Evolutionary conservation across 1,284 basidiomycete genomes (phyloP).

Genomic region (Fomes fomentarius): DNA sequence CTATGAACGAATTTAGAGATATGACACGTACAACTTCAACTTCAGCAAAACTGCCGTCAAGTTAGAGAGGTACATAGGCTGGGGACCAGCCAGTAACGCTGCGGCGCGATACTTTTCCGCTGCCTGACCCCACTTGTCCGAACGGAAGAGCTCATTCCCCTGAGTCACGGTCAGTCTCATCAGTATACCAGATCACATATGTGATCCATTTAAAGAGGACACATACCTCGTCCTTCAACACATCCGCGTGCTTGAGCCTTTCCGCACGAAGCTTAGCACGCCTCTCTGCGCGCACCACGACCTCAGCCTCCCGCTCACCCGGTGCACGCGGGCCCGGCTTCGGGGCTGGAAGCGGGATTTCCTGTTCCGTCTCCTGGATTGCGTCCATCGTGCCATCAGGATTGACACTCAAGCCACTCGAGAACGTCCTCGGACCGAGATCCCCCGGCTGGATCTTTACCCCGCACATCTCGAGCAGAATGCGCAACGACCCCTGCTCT

Average conservation of each 20-base stretch:
- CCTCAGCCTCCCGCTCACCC: slow-evolving; percentile 17
- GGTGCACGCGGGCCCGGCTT: neutral
- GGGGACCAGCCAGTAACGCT: slow-evolving; percentile 22
- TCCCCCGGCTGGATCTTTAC: slow-evolving; percentile 21
- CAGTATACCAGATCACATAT: too few species aligned
- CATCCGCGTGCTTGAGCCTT: slow-evolving; percentile 5
- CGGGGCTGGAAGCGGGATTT: slow-evolving; percentile 2
- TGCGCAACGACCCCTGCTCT: slow-evolving; percentile 20
- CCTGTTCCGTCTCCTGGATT: neutral
- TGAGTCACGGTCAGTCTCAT: neutral
- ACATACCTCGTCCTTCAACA: slow-evolving; percentile 9
- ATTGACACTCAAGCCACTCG: neutral
- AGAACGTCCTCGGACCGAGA: slow-evolving; percentile 10
- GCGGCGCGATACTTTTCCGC: slow-evolving; percentile 30
- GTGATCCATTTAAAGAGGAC: too few species aligned
- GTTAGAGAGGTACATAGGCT: slow-evolving; percentile 42
- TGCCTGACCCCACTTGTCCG: slow-evolving; percentile 24
- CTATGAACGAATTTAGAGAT: neutral
- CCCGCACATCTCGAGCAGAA: slow-evolving; percentile 27
- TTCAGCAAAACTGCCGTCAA: slow-evolving; percentile 46
- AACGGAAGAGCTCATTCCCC: slow-evolving; percentile 32
- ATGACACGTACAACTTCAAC: slow-evolving; percentile 38
- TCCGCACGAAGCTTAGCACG: slow-evolving; percentile 7
- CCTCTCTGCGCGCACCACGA: slow-evolving; percentile 9
- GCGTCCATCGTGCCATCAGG: neutral